Evolutionary conservation across 768 basidiomycete species (phyloP), one percentile per base, ranked within the genome.

Genomic region (Podaxis rugospora): DNA sequence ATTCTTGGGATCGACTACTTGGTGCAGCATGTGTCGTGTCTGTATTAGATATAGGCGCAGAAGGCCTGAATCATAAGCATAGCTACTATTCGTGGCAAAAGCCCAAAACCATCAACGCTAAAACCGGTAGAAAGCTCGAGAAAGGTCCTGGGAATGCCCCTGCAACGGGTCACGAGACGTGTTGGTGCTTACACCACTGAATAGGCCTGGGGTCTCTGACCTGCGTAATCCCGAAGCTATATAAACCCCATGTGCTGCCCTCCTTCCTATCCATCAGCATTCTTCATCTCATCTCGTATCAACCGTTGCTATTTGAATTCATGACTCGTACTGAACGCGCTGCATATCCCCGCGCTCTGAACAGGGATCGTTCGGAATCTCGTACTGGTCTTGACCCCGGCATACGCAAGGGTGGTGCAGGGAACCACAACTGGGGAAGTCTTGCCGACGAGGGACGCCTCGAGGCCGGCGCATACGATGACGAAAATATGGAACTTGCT

Each of bases 271-370:
- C 65, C 25, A 37, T 44, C 44, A 62, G 37, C 55, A 62, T 54
- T 55, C 52, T 36, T 18, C 32, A 55, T 63, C 59, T 46, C 62
- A 59, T 60, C 64, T 44, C 42, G 14, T 55, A 53, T 23, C 62
- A 40, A 40, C 28, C 36, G 56, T 21, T 52, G 25, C 32, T 36
- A 13, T 16, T 21, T 44, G 28, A 49, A 78, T 44, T 32, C 70
- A 93, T 93, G 90, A 92, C 90, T 62, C 89, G 91, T 68, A 93
- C 91, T 55, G 86, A 80, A 65, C 89, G 91, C 67, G 79, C 90
- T 59, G 69, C 82, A 47, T 87, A 81, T 70, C 89, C 88, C 54
- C 84, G 86, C 62, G 92, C 91, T 50, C 74, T 91, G 67, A 63
- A 81, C 63, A 87, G 83, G 76, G 91, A 93, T 75, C 88, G 90